Evolutionary conservation across 805 yeast genomes (phyloP), one percentile per base, ranked within the genome.

Genomic region (Candida germanica): DNA sequence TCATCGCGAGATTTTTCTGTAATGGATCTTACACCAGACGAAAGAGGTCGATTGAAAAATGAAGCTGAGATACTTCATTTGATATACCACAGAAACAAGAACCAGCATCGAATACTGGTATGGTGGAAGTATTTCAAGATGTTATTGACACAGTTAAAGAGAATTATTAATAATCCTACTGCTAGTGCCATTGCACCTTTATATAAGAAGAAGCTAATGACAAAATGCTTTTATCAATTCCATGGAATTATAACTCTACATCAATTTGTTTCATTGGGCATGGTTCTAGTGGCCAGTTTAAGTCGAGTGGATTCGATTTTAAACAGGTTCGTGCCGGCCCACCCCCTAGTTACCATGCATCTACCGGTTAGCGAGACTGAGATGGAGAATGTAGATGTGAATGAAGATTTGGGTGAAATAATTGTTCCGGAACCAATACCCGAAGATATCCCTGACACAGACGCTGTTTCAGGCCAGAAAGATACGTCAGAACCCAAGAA

Each of bases 41-140:
- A 31, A 16, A 23, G 22, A 15, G 29, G 17, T 20, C 6, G 6
- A 17, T 48, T 67, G 11, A 33, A 36, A 10, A 64, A 59, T 31
- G 96, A 88, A 58, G 75, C 60, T 35, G 70, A 73, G 16, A 49
- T 85, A 3, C 55, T 87, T 3, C 83, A 77, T 44, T 57, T 87
- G 26, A 44, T 86, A 3, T 78, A 82, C 51, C 86, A 82, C 49
- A 66, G 95, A 43, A 83, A 80, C 57, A 67, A 71, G 35, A 86
- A 86, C 54, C 96, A 88, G 54, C 95, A 87, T 51, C 64, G 80
- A 3, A 72, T 70, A 6, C 73, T 86, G 20, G 50, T 53, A 6
- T 88, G 96, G 96, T 88, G 95, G 91, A 72, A 65, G 41, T 70
- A 75, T 40, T 61, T 88, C 26, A 71, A 78, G 42, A 70, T 80